Evolutionary conservation across 78 protist genomes (phyloP).

Genomic region (Pirum gemmata): DNA sequence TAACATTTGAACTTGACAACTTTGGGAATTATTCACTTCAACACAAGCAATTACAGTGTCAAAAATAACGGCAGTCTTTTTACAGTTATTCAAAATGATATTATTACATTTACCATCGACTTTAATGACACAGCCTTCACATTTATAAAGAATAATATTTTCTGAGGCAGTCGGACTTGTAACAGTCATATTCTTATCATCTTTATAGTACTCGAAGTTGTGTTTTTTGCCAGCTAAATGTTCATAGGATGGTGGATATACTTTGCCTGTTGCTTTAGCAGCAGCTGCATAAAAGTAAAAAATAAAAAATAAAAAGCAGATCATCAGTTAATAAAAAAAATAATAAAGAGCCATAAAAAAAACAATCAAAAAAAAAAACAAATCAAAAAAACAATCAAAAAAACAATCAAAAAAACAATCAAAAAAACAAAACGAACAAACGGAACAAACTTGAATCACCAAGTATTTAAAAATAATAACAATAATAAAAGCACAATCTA

Average conservation of each 20-base stretch:
- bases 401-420: too few species aligned
- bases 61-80: slow-evolving; percentile 73
- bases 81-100: slow-evolving; percentile 70
- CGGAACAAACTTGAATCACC: too few species aligned
- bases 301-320: too few species aligned
- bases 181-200: neutral
- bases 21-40: slow-evolving; percentile 74
- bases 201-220: neutral
- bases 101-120: slow-evolving; percentile 80
- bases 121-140: slow-evolving; percentile 54
- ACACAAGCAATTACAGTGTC: slow-evolving; percentile 63
- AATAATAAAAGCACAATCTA: too few species aligned
- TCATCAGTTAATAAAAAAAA: too few species aligned
- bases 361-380: too few species aligned
- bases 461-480: too few species aligned
- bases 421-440: too few species aligned
- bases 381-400: too few species aligned
- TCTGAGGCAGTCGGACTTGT: neutral
- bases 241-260: neutral
- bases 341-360: too few species aligned
- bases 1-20: slow-evolving; percentile 65
- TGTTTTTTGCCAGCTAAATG: neutral
- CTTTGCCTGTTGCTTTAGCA: slow-evolving; percentile 55
- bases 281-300: too few species aligned
- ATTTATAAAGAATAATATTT: slow-evolving; percentile 19